Evolutionary conservation across 2,329 filamentous ascomycete species (phyloP).

Genomic region (Clonostachys rosea): DNA sequence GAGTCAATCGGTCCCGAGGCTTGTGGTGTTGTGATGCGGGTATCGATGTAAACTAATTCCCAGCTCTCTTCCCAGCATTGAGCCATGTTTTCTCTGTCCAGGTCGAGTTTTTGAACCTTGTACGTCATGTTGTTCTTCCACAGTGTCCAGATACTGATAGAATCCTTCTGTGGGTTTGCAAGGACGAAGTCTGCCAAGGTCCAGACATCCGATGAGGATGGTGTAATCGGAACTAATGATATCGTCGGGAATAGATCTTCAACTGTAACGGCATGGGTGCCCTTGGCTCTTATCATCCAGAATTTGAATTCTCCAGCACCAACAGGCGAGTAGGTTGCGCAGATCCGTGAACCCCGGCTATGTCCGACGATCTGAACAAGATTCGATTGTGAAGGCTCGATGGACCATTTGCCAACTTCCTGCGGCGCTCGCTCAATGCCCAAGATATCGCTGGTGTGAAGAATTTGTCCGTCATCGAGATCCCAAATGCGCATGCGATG

Average conservation of each 20-base stretch:
- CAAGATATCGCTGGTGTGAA: slow-evolving; percentile 73
- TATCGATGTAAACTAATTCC: slow-evolving; percentile 63
- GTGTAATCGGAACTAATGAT: slow-evolving; percentile 60
- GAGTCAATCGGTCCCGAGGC: slow-evolving; percentile 59
- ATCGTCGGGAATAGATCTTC: slow-evolving; percentile 64
- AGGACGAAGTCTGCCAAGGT: slow-evolving; percentile 73
- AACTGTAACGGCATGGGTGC: slow-evolving; percentile 59
- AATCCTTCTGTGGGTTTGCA: slow-evolving; percentile 46
- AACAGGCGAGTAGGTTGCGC: slow-evolving; percentile 84
- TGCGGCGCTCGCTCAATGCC: slow-evolving; percentile 61
- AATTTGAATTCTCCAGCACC: slow-evolving; percentile 92
- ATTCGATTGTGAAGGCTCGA: slow-evolving; percentile 75
- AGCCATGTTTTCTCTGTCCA: slow-evolving; percentile 61
- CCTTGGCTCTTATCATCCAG: slow-evolving; percentile 68
- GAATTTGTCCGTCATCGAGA: slow-evolving; percentile 71
- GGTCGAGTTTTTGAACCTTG: slow-evolving; percentile 67
- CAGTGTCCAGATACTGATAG: slow-evolving; percentile 66
- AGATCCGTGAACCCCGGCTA: slow-evolving; percentile 45
- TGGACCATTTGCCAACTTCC: slow-evolving; percentile 66
- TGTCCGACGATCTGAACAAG: slow-evolving; percentile 68
- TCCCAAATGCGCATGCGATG: slow-evolving; percentile 91
- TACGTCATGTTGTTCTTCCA: slow-evolving; percentile 85
- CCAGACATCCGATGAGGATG: slow-evolving; percentile 72
- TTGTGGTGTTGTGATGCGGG: slow-evolving; percentile 46
- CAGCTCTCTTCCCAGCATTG: slow-evolving; percentile 64